Evolutionary conservation across 2,329 filamentous ascomycete species (phyloP), one percentile per base, ranked within the genome.

Genomic region (Fusarium fracticaudum): DNA sequence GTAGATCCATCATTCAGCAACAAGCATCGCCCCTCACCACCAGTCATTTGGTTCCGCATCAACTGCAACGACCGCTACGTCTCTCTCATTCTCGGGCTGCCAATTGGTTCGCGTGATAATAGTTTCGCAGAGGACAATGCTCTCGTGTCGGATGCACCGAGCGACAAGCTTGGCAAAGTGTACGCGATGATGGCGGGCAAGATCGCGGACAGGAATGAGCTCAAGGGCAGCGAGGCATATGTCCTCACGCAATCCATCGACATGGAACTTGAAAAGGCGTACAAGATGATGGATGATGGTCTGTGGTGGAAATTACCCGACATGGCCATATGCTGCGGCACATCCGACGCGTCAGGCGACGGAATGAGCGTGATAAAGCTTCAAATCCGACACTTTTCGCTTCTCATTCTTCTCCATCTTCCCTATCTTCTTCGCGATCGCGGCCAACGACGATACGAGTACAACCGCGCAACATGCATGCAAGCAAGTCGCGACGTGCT

Each of bases 391-490:
- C 86, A 90, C 69, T 85, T 86, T 72, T 84, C 86, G 40, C 81
- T 90, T 7, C 79, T 89, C 13, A 84, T 87, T 40, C 83, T 87
- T 14, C 83, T 90, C 0, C 88, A 91, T 67, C 82, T 90, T 3
- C 89, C 88, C 0, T 89, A 87, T 68, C 86, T 90, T 79, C 82
- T 90, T 17, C 83, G 82, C 31, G 79, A 83, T 26, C 81, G 83
- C 24, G 79, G 79, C 12, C 82, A 82, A 22, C 85, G 85, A 62
- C 84, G 87, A 26, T 86, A 87, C 74, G 87, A 85, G 72, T 87
- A 85, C 63, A 83, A 83, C 18, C 76, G 79, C 10, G 50, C 67
- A 5, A 85, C 84, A 4, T 87, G 86, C 67, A 79, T 88, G 51
- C 83, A 84, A 17, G 85, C 87, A 11, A 87, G 86, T 54, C 86